These are phyloP conservation scores for Schwanniomyces vanrijiae DNA, from an alignment of 805 yeast genomes.

Conservation along the genomic window DNA sequence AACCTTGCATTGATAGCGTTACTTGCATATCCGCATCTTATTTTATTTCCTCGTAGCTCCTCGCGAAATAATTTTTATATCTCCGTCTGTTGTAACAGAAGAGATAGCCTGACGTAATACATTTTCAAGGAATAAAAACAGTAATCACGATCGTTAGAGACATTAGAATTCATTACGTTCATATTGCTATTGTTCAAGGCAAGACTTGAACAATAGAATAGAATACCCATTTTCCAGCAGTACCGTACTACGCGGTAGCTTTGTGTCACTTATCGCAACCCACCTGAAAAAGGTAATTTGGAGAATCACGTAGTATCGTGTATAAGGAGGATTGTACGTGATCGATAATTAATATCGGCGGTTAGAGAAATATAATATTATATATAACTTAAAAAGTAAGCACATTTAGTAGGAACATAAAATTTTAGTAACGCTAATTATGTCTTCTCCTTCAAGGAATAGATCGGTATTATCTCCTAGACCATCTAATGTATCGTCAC, in stretches of 20 bases:
- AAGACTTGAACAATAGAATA: neutral
- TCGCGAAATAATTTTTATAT: too few relatives aligned
- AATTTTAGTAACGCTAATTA: neutral
- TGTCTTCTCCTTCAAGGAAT: constrained; percentile 15
- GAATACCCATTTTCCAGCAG: neutral
- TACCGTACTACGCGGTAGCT: neutral
- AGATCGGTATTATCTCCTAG: constrained; percentile 24
- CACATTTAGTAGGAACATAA: neutral
- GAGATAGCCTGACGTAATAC: too few relatives aligned
- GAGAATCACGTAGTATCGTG: constrained; percentile 2
- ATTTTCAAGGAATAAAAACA: too few relatives aligned
- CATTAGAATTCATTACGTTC: too few relatives aligned
- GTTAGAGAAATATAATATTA: neutral
- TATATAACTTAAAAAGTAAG: neutral
- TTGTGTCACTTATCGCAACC: neutral
- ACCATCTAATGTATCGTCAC: constrained; percentile 15
- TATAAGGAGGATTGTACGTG: constrained; percentile 1
- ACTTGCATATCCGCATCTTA: neutral
- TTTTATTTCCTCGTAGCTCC: too few relatives aligned
- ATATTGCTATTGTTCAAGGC: neutral
- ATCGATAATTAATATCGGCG: neutral
- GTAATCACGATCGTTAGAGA: too few relatives aligned
- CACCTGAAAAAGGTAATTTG: neutral
- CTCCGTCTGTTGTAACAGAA: too few relatives aligned
- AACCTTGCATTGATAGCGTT: neutral